phyloP scores from a whole-genome alignment of 805 yeast genomes.

The Metschnikowia orientalis region DNA sequence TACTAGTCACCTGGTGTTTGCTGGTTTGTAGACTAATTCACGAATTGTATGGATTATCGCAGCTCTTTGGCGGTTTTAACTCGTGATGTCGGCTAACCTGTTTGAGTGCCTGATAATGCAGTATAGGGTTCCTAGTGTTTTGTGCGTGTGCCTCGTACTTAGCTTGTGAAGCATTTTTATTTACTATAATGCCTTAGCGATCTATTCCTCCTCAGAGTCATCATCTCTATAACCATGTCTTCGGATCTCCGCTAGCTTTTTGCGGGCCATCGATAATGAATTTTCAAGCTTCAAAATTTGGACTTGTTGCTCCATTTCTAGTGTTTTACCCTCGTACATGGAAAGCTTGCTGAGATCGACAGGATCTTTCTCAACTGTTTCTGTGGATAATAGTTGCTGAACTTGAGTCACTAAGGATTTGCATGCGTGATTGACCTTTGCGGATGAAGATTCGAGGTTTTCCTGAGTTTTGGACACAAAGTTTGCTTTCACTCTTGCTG shows the following conservation, averaged over 20 bases:
- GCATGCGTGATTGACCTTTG: conserved; percentile 71
- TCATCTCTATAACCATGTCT: conserved; percentile 71
- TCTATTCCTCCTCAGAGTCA: conserved; percentile 8
- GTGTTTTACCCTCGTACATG: conserved; percentile 76
- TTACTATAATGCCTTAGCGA: neutral
- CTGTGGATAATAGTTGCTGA: conserved; percentile 49
- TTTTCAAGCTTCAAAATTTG: conserved; percentile 81
- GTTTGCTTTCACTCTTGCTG: conserved; percentile 81
- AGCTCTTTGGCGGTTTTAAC: too few relatives aligned
- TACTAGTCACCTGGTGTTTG: too few relatives aligned
- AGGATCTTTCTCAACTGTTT: conserved; percentile 30
- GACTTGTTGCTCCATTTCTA: conserved; percentile 91
- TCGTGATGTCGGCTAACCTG: too few relatives aligned
- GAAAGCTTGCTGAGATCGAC: conserved; percentile 66
- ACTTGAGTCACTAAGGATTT: conserved; percentile 67
- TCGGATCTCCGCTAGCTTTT: conserved; percentile 79
- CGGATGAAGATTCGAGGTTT: conserved; percentile 62
- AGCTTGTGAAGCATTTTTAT: too few relatives aligned
- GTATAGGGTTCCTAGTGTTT: too few relatives aligned
- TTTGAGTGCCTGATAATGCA: too few relatives aligned
- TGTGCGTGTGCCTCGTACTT: too few relatives aligned
- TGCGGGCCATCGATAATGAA: conserved; percentile 65
- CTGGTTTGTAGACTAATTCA: too few relatives aligned
- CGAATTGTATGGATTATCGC: too few relatives aligned
- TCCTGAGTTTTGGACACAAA: conserved; percentile 75